Percentiles rank a stretch among this genome's conserved stretches.
These are phyloP conservation scores for Trichoderma afroharzianum DNA, from an alignment of 2,329 filamentous ascomycete genomes.

Conservation along the genomic window DNA sequence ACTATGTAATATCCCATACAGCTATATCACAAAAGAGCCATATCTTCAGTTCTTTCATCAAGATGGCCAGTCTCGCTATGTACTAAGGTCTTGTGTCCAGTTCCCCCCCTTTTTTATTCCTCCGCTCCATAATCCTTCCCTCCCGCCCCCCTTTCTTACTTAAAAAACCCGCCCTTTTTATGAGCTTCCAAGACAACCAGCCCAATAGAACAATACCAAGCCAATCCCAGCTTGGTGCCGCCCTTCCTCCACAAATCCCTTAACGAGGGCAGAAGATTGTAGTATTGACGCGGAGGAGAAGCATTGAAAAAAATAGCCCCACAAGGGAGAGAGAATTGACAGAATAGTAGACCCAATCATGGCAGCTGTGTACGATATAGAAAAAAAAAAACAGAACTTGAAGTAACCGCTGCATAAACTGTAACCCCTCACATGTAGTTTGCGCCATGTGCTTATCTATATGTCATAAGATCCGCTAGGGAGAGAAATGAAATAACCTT, in stretches of 20 bases:
- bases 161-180: neutral
- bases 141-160: neutral
- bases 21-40: conserved; percentile 19
- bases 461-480: conserved; percentile 13
- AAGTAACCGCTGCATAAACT: conserved; percentile 26
- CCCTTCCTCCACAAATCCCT: neutral
- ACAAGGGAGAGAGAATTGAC: neutral
- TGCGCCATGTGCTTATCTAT: conserved; percentile 12
- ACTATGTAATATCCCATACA: conserved; percentile 26
- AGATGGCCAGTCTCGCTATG: conserved; percentile 9
- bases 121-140: neutral
- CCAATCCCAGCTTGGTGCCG: neutral
- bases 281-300: neutral
- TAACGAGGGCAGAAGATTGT: neutral
- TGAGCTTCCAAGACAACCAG: neutral
- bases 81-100: neutral
- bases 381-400: neutral
- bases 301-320: neutral
- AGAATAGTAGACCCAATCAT: conserved; percentile 11
- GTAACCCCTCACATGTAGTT: conserved; percentile 13
- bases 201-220: neutral
- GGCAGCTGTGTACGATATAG: neutral
- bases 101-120: neutral
- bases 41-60: neutral
- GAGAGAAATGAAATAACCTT: conserved; percentile 16